Conservation (phyloP, 2,329 filamentous ascomycete species). For the Cladophialophora chaetospira region DNA sequence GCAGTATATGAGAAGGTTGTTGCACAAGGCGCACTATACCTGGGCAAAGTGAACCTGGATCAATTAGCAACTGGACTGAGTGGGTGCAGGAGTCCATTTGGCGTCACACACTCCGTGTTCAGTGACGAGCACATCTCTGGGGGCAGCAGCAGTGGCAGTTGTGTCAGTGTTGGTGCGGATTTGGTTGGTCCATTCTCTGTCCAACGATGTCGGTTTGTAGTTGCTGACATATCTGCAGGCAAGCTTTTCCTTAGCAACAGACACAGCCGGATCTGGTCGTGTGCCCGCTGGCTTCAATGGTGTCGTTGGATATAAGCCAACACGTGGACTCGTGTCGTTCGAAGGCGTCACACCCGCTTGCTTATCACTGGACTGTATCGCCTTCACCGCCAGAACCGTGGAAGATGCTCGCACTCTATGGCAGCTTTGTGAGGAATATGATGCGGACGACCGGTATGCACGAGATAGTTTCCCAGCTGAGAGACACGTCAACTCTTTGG, state of each 20-base stretch:
- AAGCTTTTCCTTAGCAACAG: conserved; percentile 55
- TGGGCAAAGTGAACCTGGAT: conserved; percentile 63
- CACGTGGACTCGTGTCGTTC: conserved; percentile 33
- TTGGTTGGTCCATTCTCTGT: conserved; percentile 41
- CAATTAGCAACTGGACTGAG: conserved; percentile 64
- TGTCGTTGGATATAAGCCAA: conserved; percentile 36
- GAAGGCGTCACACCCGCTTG: conserved; percentile 48
- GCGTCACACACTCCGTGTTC: conserved; percentile 57
- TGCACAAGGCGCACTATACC: conserved; percentile 55
- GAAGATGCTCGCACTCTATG: conserved; percentile 54
- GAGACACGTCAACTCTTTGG: conserved; percentile 35
- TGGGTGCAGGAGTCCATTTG: conserved; percentile 61
- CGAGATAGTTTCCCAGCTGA: conserved; percentile 41
- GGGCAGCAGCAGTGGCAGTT: conserved; percentile 59
- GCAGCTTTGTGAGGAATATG: conserved; percentile 52
- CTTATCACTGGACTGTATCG: conserved; percentile 59
- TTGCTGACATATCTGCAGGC: conserved; percentile 17
- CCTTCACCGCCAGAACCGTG: conserved; percentile 50
- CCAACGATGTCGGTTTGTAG: background rate
- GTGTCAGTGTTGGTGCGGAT: conserved; percentile 56
- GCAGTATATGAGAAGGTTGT: conserved; percentile 52
- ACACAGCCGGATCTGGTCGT: conserved; percentile 36
- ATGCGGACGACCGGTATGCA: conserved; percentile 55
- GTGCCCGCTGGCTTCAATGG: conserved; percentile 36
- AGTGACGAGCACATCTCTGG: conserved; percentile 54